Percentiles rank a stretch among this genome's conserved stretches.
These are phyloP conservation scores for Pseudogymnoascus sp. DNA, from an alignment of 2,329 filamentous ascomycete genomes.

Conservation along the genomic window DNA sequence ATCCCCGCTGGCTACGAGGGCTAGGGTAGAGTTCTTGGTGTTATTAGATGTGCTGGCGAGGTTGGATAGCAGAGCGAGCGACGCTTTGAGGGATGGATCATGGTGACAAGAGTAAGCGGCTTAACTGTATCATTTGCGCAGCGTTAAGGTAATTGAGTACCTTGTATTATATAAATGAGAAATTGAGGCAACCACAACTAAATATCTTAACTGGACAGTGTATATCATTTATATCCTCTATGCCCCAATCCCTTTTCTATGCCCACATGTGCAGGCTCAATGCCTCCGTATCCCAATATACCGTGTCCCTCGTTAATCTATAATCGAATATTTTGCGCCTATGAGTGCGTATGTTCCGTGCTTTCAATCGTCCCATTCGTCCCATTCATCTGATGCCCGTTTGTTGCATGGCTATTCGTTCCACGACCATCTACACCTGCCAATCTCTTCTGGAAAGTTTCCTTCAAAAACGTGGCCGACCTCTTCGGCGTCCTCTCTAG, in stretches of 20 bases:
- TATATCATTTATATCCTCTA: neutral
- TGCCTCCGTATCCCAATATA: neutral
- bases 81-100: conserved; percentile 32
- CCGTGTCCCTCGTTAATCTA: neutral
- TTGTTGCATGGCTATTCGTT: neutral
- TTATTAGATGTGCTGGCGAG: conserved; percentile 36
- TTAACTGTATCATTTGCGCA: neutral
- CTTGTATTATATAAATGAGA: neutral
- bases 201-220: neutral
- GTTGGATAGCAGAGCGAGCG: conserved; percentile 38
- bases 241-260: neutral
- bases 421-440: neutral
- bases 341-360: too few species aligned
- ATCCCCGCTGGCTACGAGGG: conserved; percentile 33
- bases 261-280: neutral
- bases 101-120: neutral
- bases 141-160: neutral
- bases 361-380: neutral
- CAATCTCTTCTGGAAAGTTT: conserved; percentile 12
- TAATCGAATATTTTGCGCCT: neutral
- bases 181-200: neutral
- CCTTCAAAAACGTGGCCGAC: conserved; percentile 22
- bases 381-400: neutral
- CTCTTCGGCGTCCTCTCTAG: conserved; percentile 25
- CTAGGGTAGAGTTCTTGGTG: conserved; percentile 34